phyloP scores from a whole-genome alignment of 2,329 filamentous ascomycete genomes.

The Exserohilum turcica region DNA sequence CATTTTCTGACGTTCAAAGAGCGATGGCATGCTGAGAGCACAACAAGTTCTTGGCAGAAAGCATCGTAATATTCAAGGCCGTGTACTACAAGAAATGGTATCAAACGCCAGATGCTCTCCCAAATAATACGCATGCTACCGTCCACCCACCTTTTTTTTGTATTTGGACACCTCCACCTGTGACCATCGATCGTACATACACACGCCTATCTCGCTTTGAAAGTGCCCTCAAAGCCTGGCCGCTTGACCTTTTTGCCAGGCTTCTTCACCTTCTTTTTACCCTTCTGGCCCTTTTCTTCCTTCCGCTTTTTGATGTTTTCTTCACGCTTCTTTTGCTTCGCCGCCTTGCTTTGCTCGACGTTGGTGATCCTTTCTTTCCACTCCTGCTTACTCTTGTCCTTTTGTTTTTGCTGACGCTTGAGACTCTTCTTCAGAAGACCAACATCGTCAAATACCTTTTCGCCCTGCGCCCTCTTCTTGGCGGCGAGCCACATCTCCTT shows the following conservation, averaged over 20 bases:
- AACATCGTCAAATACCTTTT: constrained; percentile 86
- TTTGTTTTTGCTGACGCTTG: constrained; percentile 87
- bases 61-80: constrained; percentile 31
- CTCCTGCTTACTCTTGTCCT: constrained; percentile 89
- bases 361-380: constrained; percentile 62
- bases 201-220: constrained; percentile 55
- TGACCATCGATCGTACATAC: not conserved
- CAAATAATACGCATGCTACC: constrained; percentile 21
- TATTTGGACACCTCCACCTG: not conserved
- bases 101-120: constrained; percentile 37
- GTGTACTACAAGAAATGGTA: constrained; percentile 34
- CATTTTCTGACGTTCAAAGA: not conserved
- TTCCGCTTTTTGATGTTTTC: constrained; percentile 70
- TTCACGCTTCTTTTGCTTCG: constrained; percentile 57
- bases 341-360: constrained; percentile 54
- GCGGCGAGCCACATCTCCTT: constrained; percentile 95
- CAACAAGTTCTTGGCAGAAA: constrained; percentile 2
- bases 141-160: constrained; percentile 4
- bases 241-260: constrained; percentile 61
- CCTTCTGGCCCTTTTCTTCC: constrained; percentile 79
- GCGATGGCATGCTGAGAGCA: not conserved
- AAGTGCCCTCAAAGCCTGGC: constrained; percentile 69
- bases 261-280: constrained; percentile 56
- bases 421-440: constrained; percentile 84
- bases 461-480: constrained; percentile 84